These are phyloP conservation scores for Kwoniella newhampshirensis DNA, from an alignment of 768 basidiomycete species.

Conservation along the genomic window DNA sequence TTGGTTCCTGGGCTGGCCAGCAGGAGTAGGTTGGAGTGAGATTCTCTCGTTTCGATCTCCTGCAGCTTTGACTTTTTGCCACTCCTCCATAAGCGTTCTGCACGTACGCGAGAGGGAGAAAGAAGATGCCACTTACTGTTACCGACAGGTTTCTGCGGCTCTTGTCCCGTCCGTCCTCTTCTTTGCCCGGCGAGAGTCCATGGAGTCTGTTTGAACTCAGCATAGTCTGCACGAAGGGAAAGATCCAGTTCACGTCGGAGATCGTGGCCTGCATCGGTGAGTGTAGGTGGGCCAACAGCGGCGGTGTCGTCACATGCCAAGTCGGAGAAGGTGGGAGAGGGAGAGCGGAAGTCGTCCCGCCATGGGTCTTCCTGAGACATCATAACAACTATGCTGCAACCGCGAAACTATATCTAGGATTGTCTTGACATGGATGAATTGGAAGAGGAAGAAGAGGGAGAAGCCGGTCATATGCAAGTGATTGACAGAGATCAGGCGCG, in stretches of 20 bases:
- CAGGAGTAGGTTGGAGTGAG: not conserved
- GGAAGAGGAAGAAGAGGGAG: too few relatives aligned
- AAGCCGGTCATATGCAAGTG: too few relatives aligned
- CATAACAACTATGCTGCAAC: too few relatives aligned
- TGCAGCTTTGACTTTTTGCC: not conserved
- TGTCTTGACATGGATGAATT: too few relatives aligned
- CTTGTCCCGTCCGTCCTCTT: not conserved
- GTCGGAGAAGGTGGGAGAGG: slow-evolving; percentile 11
- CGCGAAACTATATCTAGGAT: too few relatives aligned
- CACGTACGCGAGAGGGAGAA: not conserved
- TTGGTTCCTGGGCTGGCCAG: not conserved
- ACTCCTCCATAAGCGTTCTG: not conserved
- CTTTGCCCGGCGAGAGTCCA: slow-evolving; percentile 26
- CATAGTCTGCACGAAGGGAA: slow-evolving; percentile 10
- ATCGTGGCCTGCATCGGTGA: not conserved
- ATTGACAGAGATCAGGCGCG: not conserved
- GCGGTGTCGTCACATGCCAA: slow-evolving; percentile 10
- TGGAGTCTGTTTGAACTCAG: slow-evolving; percentile 18
- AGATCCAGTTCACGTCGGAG: slow-evolving; percentile 16
- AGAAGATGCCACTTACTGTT: not conserved
- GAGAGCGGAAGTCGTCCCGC: slow-evolving; percentile 3
- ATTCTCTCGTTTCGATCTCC: not conserved
- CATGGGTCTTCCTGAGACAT: too few relatives aligned
- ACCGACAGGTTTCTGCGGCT: not conserved
- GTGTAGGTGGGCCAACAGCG: not conserved